phyloP scores from a whole-genome alignment of 306 rosid species.

The Psophocarpus tetragonolobus region DNA sequence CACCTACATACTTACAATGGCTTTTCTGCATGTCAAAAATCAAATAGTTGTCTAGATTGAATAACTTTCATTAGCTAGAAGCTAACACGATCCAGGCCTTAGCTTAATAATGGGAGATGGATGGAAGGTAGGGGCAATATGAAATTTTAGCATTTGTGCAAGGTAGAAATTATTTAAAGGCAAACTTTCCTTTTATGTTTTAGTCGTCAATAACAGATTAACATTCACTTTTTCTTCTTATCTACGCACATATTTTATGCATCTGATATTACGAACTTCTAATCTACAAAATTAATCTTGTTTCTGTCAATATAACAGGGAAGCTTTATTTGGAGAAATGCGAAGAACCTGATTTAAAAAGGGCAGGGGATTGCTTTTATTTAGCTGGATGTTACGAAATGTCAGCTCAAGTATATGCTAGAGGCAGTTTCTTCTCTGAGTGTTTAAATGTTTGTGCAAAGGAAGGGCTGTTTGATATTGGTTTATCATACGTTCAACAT shows the following conservation, averaged over 20 bases:
- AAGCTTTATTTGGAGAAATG: slow-evolving; percentile 58
- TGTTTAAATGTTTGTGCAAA: slow-evolving; percentile 60
- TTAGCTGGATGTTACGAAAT: slow-evolving; percentile 51
- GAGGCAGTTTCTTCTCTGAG: slow-evolving; percentile 51
- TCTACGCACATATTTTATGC: not conserved
- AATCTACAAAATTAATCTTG: not conserved
- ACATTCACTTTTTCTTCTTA: not conserved
- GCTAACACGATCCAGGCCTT: not conserved
- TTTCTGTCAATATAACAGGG: slow-evolving; percentile 49
- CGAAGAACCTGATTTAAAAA: slow-evolving; percentile 53
- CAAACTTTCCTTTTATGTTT: not conserved
- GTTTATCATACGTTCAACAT: slow-evolving; percentile 52
- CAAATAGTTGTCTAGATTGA: not conserved
- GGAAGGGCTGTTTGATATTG: slow-evolving; percentile 58
- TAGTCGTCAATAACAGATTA: not conserved
- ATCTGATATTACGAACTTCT: not conserved
- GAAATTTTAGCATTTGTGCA: no score
- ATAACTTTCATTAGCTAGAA: not conserved
- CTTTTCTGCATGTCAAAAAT: not conserved
- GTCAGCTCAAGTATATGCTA: slow-evolving; percentile 68
- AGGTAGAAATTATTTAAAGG: no score
- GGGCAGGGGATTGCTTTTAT: slow-evolving; percentile 71
- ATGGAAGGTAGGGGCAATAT: no score
- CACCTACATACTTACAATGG: not conserved
- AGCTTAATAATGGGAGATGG: no score